Evolutionary conservation across 768 basidiomycete species (phyloP).

Genomic region (Mycena amicta): DNA sequence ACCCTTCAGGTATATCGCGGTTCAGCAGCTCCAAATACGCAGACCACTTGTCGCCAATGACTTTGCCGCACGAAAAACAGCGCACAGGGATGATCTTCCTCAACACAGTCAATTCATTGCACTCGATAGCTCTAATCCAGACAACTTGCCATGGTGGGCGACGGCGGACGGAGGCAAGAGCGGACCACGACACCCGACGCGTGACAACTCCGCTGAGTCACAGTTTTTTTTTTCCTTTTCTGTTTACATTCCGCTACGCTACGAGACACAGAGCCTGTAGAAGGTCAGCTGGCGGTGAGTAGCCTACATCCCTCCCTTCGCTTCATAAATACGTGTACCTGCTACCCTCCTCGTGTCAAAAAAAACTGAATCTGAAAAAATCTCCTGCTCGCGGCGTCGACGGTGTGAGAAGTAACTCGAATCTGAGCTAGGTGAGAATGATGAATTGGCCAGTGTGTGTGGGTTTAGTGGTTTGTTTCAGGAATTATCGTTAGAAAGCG

Average conservation of each 20-base stretch:
- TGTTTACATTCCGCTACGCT: constrained; percentile 20
- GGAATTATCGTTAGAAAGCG: constrained; percentile 47
- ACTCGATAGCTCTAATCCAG: background rate
- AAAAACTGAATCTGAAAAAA: constrained; percentile 1
- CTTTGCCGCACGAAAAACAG: constrained; percentile 96
- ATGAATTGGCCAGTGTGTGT: constrained; percentile 31
- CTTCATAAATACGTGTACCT: constrained; percentile 26
- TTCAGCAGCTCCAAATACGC: constrained; percentile 81
- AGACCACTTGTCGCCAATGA: constrained; percentile 96
- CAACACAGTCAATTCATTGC: background rate
- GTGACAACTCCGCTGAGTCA: background rate
- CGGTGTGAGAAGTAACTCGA: too few relatives aligned
- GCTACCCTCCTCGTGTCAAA: background rate
- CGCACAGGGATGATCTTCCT: constrained; percentile 91
- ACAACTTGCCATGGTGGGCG: constrained; percentile 14
- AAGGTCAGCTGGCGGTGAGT: constrained; percentile 30
- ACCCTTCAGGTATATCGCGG: constrained; percentile 89
- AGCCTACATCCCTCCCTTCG: constrained; percentile 26
- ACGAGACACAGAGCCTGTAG: constrained; percentile 20
- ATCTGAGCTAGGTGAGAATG: constrained; percentile 27
- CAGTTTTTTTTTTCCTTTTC: background rate
- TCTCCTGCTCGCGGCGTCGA: too few relatives aligned
- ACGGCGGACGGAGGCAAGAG: background rate
- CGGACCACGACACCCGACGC: background rate
- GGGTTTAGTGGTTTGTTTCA: constrained; percentile 39